Conservation (phyloP, 2,329 filamentous ascomycete genomes). For the Aspergillus ruber region DNA sequence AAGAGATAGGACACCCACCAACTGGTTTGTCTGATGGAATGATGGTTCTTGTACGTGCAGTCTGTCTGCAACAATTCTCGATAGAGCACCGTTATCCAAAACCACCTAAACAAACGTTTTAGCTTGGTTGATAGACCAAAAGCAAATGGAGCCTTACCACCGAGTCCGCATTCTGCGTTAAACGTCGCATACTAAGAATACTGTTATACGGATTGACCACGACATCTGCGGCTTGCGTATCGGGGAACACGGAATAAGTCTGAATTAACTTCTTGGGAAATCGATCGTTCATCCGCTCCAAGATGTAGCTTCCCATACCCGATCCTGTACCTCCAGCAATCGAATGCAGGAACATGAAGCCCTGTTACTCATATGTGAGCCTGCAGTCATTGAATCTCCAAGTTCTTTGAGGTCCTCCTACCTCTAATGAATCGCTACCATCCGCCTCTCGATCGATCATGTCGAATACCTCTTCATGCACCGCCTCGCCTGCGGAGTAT, state of each 20-base stretch:
- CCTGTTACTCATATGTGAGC: slow-evolving; percentile 42
- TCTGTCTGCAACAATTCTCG: slow-evolving; percentile 87
- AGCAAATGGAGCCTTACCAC: slow-evolving; percentile 51
- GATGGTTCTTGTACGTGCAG: slow-evolving; percentile 93
- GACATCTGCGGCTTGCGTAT: slow-evolving; percentile 83
- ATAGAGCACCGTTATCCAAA: slow-evolving; percentile 88
- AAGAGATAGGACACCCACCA: slow-evolving; percentile 48
- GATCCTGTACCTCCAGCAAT: slow-evolving; percentile 96
- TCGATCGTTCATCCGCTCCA: slow-evolving; percentile 91
- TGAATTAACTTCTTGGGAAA: slow-evolving; percentile 99
- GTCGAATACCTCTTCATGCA: slow-evolving; percentile 96
- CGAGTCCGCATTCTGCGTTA: slow-evolving; percentile 95
- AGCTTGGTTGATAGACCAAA: slow-evolving; percentile 9
- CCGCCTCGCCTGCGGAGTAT: slow-evolving; percentile 83
- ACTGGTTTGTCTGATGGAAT: slow-evolving; percentile 94
- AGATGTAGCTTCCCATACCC: slow-evolving; percentile 87
- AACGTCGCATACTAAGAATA: slow-evolving; percentile 77
- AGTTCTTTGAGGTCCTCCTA: slow-evolving; percentile 25
- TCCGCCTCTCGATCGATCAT: slow-evolving; percentile 99
- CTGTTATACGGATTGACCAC: slow-evolving; percentile 99
- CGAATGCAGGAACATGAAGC: slow-evolving; percentile 98
- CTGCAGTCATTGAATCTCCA: not conserved
- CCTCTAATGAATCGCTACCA: slow-evolving; percentile 92
- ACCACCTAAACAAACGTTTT: slow-evolving; percentile 53
- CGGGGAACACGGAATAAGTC: slow-evolving; percentile 97